phyloP scores from a whole-genome alignment of 768 basidiomycete species.

The Tricholoma flavovirens region DNA sequence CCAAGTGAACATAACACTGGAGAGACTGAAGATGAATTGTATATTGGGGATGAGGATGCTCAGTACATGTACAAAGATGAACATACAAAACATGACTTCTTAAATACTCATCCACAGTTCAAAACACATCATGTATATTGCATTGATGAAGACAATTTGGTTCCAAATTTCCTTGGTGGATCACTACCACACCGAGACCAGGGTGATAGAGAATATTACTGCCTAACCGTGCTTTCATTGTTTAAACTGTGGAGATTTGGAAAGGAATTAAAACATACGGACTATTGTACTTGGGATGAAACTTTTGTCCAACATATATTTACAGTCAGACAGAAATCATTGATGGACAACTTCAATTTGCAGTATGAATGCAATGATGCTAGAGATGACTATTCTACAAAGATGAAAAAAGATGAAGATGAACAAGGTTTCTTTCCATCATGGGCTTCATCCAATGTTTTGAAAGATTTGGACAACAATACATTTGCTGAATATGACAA shows the following conservation, averaged over 20 bases:
- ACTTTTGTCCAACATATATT: no score
- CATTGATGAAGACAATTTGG: no score
- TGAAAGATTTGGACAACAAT: not conserved
- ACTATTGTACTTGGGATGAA: no score
- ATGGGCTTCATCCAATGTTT: not conserved
- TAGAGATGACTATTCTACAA: not conserved
- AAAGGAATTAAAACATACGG: no score
- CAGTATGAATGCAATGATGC: not conserved
- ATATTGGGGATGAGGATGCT: not conserved
- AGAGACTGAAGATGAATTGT: not conserved
- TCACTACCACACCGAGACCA: no score
- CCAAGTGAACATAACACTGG: not conserved
- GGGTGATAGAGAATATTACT: no score
- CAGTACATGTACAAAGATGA: not conserved
- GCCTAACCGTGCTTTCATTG: no score
- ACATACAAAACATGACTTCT: conserved; percentile 9
- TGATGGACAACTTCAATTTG: no score
- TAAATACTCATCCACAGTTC: conserved; percentile 17
- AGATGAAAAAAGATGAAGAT: not conserved
- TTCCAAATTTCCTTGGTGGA: no score
- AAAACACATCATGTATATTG: conserved; percentile 13
- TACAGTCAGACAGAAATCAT: no score
- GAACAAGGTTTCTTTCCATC: not conserved
- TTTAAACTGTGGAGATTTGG: no score
- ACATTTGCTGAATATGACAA: not conserved